phyloP scores from a whole-genome alignment of 805 yeast species.

The Myxozyma melibiosi region DNA sequence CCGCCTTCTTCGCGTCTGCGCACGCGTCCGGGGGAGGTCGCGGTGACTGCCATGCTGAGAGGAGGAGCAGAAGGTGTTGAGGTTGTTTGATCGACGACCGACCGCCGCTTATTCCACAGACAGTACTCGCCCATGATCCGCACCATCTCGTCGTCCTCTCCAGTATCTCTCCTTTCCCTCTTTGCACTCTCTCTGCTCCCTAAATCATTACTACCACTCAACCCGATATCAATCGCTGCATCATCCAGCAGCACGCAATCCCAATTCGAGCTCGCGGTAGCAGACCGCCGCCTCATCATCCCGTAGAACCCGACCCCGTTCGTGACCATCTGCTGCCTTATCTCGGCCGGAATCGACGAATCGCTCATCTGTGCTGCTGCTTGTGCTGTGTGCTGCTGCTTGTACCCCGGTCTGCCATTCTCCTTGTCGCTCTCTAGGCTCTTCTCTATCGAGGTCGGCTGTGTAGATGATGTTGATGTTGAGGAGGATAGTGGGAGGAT shows the following conservation, averaged over 20 bases:
- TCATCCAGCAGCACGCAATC: conserved; percentile 7
- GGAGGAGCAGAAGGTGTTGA: too few relatives aligned
- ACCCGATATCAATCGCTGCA: conserved; percentile 11
- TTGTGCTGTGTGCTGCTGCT: background rate
- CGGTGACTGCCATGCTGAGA: background rate
- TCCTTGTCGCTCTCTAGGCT: background rate
- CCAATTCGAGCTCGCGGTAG: conserved; percentile 9
- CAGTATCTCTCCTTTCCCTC: too few relatives aligned
- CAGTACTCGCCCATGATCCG: conserved; percentile 13
- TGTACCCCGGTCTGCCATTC: background rate
- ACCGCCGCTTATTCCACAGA: conserved; percentile 8
- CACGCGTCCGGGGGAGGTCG: background rate
- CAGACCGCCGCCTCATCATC: background rate
- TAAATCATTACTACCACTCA: background rate
- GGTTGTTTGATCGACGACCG: background rate
- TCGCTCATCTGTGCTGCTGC: background rate
- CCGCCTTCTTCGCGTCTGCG: background rate
- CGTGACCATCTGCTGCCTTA: too few relatives aligned
- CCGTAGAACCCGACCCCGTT: background rate
- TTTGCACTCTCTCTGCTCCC: background rate
- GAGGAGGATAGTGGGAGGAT: background rate
- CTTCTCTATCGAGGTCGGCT: background rate
- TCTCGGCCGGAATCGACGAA: background rate
- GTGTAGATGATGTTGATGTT: background rate
- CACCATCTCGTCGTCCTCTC: conserved; percentile 9